Percentiles rank a stretch among this genome's conserved stretches.
Evolutionary conservation across 345 rosid genomes (phyloP).

Genomic region (Moringa oleifera): DNA sequence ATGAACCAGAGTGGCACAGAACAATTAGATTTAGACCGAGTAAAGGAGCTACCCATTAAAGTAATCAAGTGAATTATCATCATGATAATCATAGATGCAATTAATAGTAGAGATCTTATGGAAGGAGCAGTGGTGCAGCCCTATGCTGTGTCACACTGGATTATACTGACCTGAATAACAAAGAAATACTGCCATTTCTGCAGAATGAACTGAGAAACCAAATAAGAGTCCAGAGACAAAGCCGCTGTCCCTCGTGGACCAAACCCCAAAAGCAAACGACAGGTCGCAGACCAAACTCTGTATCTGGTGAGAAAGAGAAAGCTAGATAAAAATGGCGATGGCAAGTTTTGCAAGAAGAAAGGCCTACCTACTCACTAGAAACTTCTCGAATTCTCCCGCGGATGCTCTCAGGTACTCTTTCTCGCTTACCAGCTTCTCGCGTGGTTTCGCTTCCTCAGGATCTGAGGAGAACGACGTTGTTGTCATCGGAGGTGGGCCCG

Average conservation of each 20-base stretch:
- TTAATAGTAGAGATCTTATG: too few species aligned
- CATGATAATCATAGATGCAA: too few species aligned
- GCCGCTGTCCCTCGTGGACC: neutral
- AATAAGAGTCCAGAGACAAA: too few species aligned
- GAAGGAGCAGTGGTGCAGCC: too few species aligned
- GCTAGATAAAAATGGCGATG: constrained; percentile 59
- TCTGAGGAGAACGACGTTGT: constrained; percentile 97
- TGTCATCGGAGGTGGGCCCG: constrained; percentile 96
- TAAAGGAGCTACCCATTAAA: too few species aligned
- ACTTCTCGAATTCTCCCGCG: constrained; percentile 37
- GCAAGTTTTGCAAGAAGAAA: constrained; percentile 81
- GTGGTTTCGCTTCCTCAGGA: constrained; percentile 75
- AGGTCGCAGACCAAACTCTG: neutral
- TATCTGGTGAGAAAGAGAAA: neutral
- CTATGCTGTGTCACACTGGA: too few species aligned
- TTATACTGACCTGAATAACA: too few species aligned
- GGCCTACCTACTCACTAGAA: constrained; percentile 50
- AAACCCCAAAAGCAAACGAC: neutral
- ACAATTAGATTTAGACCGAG: too few species aligned
- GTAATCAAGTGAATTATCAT: too few species aligned
- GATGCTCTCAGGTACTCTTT: constrained; percentile 52
- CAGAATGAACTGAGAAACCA: too few species aligned
- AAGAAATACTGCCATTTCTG: too few species aligned
- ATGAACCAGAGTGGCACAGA: too few species aligned
- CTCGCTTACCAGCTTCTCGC: constrained; percentile 44